A percentile compares a stretch with the other conserved stretches of the same genome.
Evolutionary conservation across 129 eudicot genomes (phyloP).

Genomic region (Arctium minus): DNA sequence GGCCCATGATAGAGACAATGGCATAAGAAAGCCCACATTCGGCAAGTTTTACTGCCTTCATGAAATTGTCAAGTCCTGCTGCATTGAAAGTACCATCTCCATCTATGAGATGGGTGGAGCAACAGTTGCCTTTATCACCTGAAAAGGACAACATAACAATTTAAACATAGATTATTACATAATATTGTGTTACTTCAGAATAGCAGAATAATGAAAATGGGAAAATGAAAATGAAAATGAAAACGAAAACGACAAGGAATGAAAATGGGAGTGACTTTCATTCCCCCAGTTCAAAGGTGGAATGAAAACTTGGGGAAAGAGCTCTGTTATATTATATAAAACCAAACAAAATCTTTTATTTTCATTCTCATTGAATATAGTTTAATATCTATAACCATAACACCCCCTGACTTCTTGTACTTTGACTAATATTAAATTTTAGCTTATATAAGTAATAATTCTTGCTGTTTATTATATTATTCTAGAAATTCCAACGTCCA

Average conservation of each 20-base stretch:
- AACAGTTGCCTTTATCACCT: conserved; percentile 27
- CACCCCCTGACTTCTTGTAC: not conserved
- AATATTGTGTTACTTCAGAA: not conserved
- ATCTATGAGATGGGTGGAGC: conserved; percentile 60
- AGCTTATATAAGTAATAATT: not conserved
- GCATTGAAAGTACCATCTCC: conserved; percentile 55
- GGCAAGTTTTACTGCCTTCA: conserved; percentile 49
- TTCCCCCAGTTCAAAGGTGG: too few relatives aligned
- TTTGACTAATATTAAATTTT: not conserved
- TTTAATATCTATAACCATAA: too few relatives aligned
- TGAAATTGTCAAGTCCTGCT: conserved; percentile 44
- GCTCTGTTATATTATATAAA: too few relatives aligned
- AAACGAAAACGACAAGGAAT: too few relatives aligned
- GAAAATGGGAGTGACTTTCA: too few relatives aligned
- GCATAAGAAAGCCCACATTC: conserved; percentile 75
- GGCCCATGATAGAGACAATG: conserved; percentile 85
- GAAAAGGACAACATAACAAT: not conserved
- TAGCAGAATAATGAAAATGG: not conserved
- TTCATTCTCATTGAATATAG: too few relatives aligned
- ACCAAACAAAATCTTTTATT: too few relatives aligned
- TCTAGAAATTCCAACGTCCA: not conserved
- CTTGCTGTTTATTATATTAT: not conserved
- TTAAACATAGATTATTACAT: not conserved
- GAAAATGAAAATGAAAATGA: too few relatives aligned
- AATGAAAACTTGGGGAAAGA: too few relatives aligned